Percentiles rank a stretch among this genome's conserved stretches.
Conservation (phyloP, 768 basidiomycete genomes). For the Boletus fagicola region DNA sequence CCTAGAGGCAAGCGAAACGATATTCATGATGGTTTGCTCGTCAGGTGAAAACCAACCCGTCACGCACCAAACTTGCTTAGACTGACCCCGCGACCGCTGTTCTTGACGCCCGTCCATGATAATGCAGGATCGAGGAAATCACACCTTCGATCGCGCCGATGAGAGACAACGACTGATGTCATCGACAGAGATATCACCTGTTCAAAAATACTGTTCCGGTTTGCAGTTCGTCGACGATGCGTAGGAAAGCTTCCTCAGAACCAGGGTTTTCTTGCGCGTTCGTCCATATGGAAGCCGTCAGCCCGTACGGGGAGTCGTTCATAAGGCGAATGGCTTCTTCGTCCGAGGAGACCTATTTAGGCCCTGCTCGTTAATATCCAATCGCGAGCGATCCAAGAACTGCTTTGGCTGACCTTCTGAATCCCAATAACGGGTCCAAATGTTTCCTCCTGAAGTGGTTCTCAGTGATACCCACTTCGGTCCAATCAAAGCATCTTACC, state of each 20-base stretch:
- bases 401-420: slow-evolving; percentile 60
- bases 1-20: slow-evolving; percentile 43
- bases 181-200: slow-evolving; percentile 41
- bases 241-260: slow-evolving; percentile 68
- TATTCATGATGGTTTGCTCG: background rate
- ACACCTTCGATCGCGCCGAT: slow-evolving; percentile 46
- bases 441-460: slow-evolving; percentile 63
- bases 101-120: slow-evolving; percentile 92
- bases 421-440: slow-evolving; percentile 95
- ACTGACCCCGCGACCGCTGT: slow-evolving; percentile 89
- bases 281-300: slow-evolving; percentile 96
- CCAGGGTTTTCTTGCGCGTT: slow-evolving; percentile 54
- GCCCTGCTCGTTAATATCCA: background rate
- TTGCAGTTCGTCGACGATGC: slow-evolving; percentile 64
- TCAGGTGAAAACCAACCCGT: background rate
- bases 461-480: background rate
- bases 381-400: background rate
- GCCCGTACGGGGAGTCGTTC: slow-evolving; percentile 95
- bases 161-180: background rate
- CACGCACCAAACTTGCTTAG: slow-evolving; percentile 81
- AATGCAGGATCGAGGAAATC: slow-evolving; percentile 92
- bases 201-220: slow-evolving; percentile 95
- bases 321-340: slow-evolving; percentile 87
- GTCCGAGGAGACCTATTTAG: slow-evolving; percentile 67
- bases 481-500: slow-evolving; percentile 38